Percentiles rank a stretch among this genome's conserved stretches.
phyloP scores from a whole-genome alignment of 2,329 filamentous ascomycete species.

The Metarhizium rileyi region DNA sequence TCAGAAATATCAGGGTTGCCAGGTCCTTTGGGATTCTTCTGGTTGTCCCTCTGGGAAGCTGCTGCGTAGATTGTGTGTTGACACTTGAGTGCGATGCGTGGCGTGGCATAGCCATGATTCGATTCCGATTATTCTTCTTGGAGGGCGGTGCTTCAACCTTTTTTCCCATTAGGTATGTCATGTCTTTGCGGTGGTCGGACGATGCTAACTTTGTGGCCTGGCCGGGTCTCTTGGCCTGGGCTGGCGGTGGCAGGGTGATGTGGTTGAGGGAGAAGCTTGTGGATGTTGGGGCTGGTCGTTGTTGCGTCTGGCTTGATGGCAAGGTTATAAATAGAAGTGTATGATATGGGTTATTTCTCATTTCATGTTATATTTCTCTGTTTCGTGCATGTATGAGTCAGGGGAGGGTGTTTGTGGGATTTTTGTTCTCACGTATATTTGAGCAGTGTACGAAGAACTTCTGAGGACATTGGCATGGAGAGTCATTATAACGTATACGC shows the following conservation, averaged over 20 bases:
- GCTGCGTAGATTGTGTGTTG: constrained; percentile 15
- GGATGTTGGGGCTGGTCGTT: background rate
- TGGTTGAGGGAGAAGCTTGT: background rate
- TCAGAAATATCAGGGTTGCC: constrained; percentile 14
- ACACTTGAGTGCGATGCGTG: constrained; percentile 18
- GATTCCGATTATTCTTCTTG: constrained; percentile 17
- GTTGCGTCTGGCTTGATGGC: background rate
- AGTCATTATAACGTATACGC: background rate
- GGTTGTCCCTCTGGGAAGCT: constrained; percentile 12
- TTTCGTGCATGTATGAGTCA: background rate
- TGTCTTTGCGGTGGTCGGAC: background rate
- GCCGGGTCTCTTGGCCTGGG: background rate
- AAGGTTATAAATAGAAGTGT: background rate
- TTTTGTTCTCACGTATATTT: background rate
- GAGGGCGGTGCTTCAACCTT: constrained; percentile 14
- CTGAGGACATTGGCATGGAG: background rate
- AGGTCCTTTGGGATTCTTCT: background rate
- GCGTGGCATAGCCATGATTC: constrained; percentile 15
- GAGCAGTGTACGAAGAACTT: background rate
- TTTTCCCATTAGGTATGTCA: constrained; percentile 11
- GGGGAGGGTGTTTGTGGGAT: background rate
- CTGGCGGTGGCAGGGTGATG: background rate
- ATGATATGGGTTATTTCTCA: background rate
- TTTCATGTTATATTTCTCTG: background rate
- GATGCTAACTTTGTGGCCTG: constrained; percentile 6